Evolutionary conservation across 116 monocot species (phyloP), one percentile per base, ranked within the genome.

Genomic region (Cymodocea nodosa): DNA sequence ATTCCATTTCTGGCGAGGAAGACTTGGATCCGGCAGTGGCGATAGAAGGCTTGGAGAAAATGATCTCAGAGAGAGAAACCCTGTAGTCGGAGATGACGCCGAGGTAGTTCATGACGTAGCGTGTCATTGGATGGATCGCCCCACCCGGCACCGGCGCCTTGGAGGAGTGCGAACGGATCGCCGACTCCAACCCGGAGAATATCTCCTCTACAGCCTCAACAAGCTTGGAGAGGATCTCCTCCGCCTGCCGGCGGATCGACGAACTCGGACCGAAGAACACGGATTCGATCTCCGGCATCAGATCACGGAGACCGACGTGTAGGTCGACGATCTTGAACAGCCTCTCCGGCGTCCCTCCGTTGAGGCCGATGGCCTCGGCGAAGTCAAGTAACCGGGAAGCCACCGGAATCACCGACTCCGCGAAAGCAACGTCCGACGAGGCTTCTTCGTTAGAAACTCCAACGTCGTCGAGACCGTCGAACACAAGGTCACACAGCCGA

Each of bases 81-180:
- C 76, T 85, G 76, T 95, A 90, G 56, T 87, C 90, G 5, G 81
- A 74, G 19, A 85, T 81, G 2, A 87, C 61, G 63, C 66, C 76
- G 66, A 83, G 68, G 76, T 95, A 95, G 70, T 95, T 95, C 94
- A 95, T 95, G 58, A 95, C 94, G 66, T 95, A 95, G 6, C 85
- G 75, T 16, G 85, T 90, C 20, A 95, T 63, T 0, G 94, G 94
- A 63, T 95, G 94, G 30, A 95, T 40, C 0, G 83, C 85, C 19
- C 94, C 94, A 44, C 87, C 85, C 14, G 79, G 90, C 44, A 90
- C 76, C 0, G 83, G 74, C 12, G 72, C 61, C 30, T 44, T 70
- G 2, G 87, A 81, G 2, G 73, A 67, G n/a, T 95, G 77, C 4
- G 52, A 67, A 30, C 77, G 77, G 34, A 95, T 84, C 23, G 83